phyloP scores from a whole-genome alignment of 495 filamentous ascomycete genomes.

The Aspergillus baeticus region DNA sequence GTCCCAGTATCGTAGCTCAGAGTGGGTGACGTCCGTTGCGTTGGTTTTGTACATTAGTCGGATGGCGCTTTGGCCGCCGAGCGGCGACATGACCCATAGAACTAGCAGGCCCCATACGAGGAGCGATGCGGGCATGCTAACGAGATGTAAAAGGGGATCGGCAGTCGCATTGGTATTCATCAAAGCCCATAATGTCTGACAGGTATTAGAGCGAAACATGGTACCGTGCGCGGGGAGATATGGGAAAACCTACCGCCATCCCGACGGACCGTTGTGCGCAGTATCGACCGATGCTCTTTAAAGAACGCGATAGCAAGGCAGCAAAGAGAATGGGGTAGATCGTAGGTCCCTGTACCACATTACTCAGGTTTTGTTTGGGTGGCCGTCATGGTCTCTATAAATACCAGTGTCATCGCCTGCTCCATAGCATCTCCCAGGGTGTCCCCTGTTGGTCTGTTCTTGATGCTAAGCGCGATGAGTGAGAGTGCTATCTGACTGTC shows the following conservation, averaged over 20 bases:
- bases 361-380: neutral
- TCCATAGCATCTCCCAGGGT: conserved; percentile 7
- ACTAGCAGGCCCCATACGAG: conserved; percentile 8
- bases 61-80: conserved; percentile 11
- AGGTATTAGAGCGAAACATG: neutral
- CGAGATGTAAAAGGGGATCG: conserved; percentile 10
- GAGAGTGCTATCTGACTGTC: conserved; percentile 1
- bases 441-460: conserved; percentile 10
- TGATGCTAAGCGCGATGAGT: conserved; percentile 6
- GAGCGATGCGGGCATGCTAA: conserved; percentile 10
- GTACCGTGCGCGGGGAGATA: neutral
- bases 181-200: conserved; percentile 12
- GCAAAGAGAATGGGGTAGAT: conserved; percentile 14
- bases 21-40: neutral
- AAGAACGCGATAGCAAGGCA: conserved; percentile 9
- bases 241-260: conserved; percentile 2
- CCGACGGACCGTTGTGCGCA: conserved; percentile 7
- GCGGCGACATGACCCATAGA: conserved; percentile 14
- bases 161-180: conserved; percentile 16
- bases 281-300: conserved; percentile 14
- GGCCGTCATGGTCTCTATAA: neutral
- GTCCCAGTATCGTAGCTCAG: conserved; percentile 16
- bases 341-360: conserved; percentile 3
- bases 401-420: conserved; percentile 12
- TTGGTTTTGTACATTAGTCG: conserved; percentile 12